Base-by-base conservation (phyloP, 2,329 filamentous ascomycete genomes). In the Gliomastix tumulicola region DNA sequence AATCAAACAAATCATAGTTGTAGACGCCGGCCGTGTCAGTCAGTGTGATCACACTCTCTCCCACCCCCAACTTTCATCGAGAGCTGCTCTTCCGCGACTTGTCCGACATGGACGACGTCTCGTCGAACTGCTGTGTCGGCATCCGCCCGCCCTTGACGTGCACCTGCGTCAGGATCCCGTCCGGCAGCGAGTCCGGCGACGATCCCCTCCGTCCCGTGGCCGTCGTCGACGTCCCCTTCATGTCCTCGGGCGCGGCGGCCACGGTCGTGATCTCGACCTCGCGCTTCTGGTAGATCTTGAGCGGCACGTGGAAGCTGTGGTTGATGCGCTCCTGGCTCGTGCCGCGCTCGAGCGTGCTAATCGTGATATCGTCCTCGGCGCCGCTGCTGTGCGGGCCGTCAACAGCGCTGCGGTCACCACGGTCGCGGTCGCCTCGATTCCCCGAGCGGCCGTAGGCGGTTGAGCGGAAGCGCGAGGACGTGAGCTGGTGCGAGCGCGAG, bases 281-380 rank as follows among this genome's bases (percentile, higher is more conserved):
- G 17, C 35, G 37, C 10, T 46, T 44, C 33, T 49, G 39, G 30
- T 49, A 48, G 19, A 46, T 48, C 25, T 43, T 42, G 9, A 49
- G 36, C 8, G 45, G 44, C 13, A 48, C 73, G 4, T 15, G 10
- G 22, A 22, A 25, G 23, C 23, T 20, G 12, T 25, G 18, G 33
- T 30, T 33, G 16, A 38, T 38, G 30, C 30, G 30, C 36, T 38
- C 36, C 36, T 38, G 25, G 31, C 36, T 38, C 12, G 9, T 27
- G 25, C 25, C 20, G 17, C 34, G 16, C 16, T 36, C 34, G 34
- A 28, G n/a, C n/a, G n/a, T n/a, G n/a, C n/a, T n/a, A n/a, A n/a
- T n/a, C n/a, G n/a, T n/a, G n/a, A n/a, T n/a, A n/a, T n/a, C n/a
- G n/a, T n/a, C n/a, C n/a, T n/a, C n/a, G n/a, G n/a, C 15, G 16